Evolutionary conservation across 257 asterid genomes (phyloP), one percentile per base, ranked within the genome.

Genomic region (Rauvolfia tetraphylla): DNA sequence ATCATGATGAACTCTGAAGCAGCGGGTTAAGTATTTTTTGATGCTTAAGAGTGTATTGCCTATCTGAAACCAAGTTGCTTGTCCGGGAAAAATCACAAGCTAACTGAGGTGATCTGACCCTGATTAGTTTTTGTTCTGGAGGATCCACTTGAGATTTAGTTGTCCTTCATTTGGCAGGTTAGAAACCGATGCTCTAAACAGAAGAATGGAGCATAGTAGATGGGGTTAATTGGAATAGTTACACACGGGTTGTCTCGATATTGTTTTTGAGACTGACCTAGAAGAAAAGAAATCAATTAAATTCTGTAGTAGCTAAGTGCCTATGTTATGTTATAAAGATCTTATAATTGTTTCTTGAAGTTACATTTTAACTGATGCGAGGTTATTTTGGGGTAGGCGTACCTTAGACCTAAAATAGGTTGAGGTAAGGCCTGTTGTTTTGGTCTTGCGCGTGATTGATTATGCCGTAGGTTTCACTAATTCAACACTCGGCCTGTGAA

Each of bases 1-100:
- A 75, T 36, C 97, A 88, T 48, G 99, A 95, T 62, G 99, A 92
- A 87, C 95, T 95, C 68, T 95, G 85, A 85, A 71, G 73, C 68
- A 54, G 73, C 81, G 11, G 74, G 51, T 72, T 3, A 41, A 68
- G 56, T 48, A 39, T 71, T 13, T 59, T 66, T 33, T 20, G 20
- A 41, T 44, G 56, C 34, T 4, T 5, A 34, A 56, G 72, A 44
- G 3, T 18, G 4, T 20, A 33, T 36, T 36, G 42, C 42, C 41
- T 7, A 10, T 42, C 27, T n/a, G 42, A 1, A 36, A 0, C 62
- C 14, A 14, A 27, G 0, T n/a, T n/a, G 58, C 41, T 42, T 25
- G 68, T 33, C 58, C 27, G 31, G 61, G 20, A 22, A 61, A 38
- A 27, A 18, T 71, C 10, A 1, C 22, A 71, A 20, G 44, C 31